Base-by-base conservation (phyloP, 2,329 filamentous ascomycete species). In the Cordyceps javanica region DNA sequence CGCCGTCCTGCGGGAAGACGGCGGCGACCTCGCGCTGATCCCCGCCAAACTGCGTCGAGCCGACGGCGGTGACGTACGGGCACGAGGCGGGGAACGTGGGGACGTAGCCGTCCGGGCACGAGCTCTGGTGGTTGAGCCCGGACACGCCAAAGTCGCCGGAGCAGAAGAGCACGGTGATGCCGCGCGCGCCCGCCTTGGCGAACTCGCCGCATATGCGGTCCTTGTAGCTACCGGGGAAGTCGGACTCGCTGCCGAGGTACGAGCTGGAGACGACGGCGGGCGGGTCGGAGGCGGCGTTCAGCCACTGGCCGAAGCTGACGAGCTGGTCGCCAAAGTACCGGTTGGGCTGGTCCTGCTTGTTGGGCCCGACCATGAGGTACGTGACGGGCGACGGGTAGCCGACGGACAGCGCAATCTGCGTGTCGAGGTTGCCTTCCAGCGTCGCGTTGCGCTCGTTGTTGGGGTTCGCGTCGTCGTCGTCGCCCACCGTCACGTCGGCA, bases 121-220 rank as follows among this genome's bases (percentile, higher is more conserved):
- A 39, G 21, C 30, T 8, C 51, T 64, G 58, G 21, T 61, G 60
- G 5, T 61, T 63, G 30, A 63, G 52, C 41, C 61, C 46, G 10
- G 46, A 23, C 8, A 64, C 62, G 1, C 63, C 63, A 13, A 62
- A 38, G 10, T 64, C 63, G 1, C 63, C 63, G 1, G 63, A 63
- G 2, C 77, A 76, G 61, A 77, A 79, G 30, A 82, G 58, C 11
- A 83, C 68, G 1, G 76, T 75, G 16, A 81, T 72, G 38, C 79
- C 80, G 13, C 58, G 53, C 81, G 80, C 26, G 25, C 76, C 79
- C 2, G 82, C 74, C 70, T 83, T 83, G 74, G 81, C 75, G 66
- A 79, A 82, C 69, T 82, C 79, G 59, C 71, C 67, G 65, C 80
- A 82, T 65, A 83, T 79, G 3, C 80, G 72, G 39, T 70, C 64